A percentile compares a stretch with the other conserved stretches of the same genome.
Conservation (phyloP, 108 stramenopile species). For the Nitzschia putrida region DNA sequence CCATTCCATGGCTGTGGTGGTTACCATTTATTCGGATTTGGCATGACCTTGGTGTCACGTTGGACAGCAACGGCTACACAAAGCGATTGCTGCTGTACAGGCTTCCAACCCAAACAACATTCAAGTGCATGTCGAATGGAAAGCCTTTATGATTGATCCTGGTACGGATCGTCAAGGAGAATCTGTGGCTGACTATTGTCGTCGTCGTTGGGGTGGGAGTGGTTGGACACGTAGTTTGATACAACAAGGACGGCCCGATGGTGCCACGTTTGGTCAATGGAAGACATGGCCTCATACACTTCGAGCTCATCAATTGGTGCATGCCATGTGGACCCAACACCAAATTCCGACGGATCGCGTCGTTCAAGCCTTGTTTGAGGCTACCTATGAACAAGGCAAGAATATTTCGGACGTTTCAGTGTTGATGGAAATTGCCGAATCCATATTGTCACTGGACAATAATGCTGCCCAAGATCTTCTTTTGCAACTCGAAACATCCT, state of each 20-base stretch:
- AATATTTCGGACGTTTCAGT: slow-evolving; percentile 60
- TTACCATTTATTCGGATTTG: slow-evolving; percentile 63
- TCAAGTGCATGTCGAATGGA: slow-evolving; percentile 56
- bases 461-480: slow-evolving; percentile 39
- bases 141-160: slow-evolving; percentile 80
- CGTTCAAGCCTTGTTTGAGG: slow-evolving; percentile 63
- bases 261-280: slow-evolving; percentile 73
- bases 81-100: slow-evolving; percentile 50
- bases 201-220: slow-evolving; percentile 69
- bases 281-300: slow-evolving; percentile 79
- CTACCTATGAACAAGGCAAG: slow-evolving; percentile 65
- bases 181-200: slow-evolving; percentile 66
- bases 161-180: slow-evolving; percentile 60
- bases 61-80: slow-evolving; percentile 63
- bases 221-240: slow-evolving; percentile 65
- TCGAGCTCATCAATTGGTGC: slow-evolving; percentile 67
- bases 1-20: slow-evolving; percentile 2
- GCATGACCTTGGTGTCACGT: slow-evolving; percentile 87
- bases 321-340: slow-evolving; percentile 35
- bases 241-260: slow-evolving; percentile 57
- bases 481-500: neutral
- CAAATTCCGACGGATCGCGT: slow-evolving; percentile 28
- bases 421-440: slow-evolving; percentile 37
- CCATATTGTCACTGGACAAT: slow-evolving; percentile 32
- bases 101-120: neutral